Base-by-base conservation (phyloP, 345 rosid genomes). In the Barbarea vulgaris region DNA sequence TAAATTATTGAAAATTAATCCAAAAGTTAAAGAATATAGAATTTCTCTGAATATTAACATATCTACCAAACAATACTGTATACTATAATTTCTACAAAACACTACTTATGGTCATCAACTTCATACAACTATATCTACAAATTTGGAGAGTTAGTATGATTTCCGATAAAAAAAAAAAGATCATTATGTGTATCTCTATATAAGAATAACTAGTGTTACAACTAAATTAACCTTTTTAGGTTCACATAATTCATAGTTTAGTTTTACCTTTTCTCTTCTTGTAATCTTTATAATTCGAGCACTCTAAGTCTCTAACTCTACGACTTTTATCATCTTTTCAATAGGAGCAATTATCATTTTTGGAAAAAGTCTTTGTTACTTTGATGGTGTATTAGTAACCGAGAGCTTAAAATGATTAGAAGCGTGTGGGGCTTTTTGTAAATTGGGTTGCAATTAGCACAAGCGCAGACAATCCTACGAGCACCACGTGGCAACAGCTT, bases 401-500 rank as follows among this genome's bases (percentile, higher is more conserved):
- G 77, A 73, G 55, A 73, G 72, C 48, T 64, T 13, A 44, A 46
- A 73, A 55, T 73, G 77, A 73, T 73, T 73, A 42, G 71, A 64
- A 73, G 71, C 71, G 77, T 74, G 77, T 74, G 77, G 77, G 77
- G 31, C 61, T 50, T 72, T 54, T 64, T 64, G 4, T 27, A n/a
- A 61, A 50, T 52, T 57, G 61, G 48, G 62, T 33, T 74, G n/a
- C 47, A 42, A 50, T 54, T 7, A 21, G 62, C 63, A 64, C 34
- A 73, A 47, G 9, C 53, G 53, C 76, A 72, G 64, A 52, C 63
- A 61, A 53, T 53, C 63, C 70, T 52, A 53, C 17, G 18, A 9
- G 7, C 13, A 33, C 70, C 77, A 73, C 64, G 63, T 64, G 55
- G 55, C 34, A 28, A 73, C 56, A 64, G 55, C 42, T 36, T 27